Conservation (phyloP, 192 early-diverging fungal species). For the Podila epigama region DNA sequence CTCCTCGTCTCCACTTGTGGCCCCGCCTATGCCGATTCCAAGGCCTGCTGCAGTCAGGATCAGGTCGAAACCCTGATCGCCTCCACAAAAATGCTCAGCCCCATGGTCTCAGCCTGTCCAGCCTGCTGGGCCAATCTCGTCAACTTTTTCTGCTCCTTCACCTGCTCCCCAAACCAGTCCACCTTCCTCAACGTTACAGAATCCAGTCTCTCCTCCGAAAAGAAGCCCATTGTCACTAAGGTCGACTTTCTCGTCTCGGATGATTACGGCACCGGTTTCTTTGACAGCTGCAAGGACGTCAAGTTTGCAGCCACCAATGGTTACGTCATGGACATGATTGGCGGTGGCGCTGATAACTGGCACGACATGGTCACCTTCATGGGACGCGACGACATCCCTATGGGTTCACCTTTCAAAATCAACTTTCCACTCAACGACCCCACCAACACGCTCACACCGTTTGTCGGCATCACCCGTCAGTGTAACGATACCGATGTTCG, state of each 20-base stretch:
- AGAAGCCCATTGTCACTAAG: slow-evolving; percentile 49
- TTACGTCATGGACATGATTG: slow-evolving; percentile 72
- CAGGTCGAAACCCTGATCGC: slow-evolving; percentile 58
- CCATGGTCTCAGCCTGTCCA: slow-evolving; percentile 65
- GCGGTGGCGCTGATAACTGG: slow-evolving; percentile 66
- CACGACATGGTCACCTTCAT: slow-evolving; percentile 61
- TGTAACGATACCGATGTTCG: slow-evolving; percentile 61
- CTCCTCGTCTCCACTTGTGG: slow-evolving; percentile 63
- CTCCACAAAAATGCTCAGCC: slow-evolving; percentile 59
- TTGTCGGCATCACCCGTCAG: slow-evolving; percentile 40
- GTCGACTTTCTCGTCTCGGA: slow-evolving; percentile 64
- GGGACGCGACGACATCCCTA: slow-evolving; percentile 57
- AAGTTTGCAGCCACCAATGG: slow-evolving; percentile 73
- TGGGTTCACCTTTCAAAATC: slow-evolving; percentile 72
- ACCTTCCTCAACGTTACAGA: slow-evolving; percentile 68
- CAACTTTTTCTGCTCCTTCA: slow-evolving; percentile 70
- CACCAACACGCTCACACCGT: slow-evolving; percentile 26
- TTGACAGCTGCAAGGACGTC: slow-evolving; percentile 70
- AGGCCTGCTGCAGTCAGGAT: slow-evolving; percentile 62
- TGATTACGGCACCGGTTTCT: slow-evolving; percentile 61
- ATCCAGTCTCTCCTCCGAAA: slow-evolving; percentile 24
- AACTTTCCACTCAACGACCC: slow-evolving; percentile 59
- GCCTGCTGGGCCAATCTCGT: slow-evolving; percentile 74
- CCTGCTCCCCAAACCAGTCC: slow-evolving; percentile 70
- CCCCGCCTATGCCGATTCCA: slow-evolving; percentile 48